Evolutionary conservation across 1,139 yeast genomes (phyloP).

Genomic region (Yamadazyma oceani): DNA sequence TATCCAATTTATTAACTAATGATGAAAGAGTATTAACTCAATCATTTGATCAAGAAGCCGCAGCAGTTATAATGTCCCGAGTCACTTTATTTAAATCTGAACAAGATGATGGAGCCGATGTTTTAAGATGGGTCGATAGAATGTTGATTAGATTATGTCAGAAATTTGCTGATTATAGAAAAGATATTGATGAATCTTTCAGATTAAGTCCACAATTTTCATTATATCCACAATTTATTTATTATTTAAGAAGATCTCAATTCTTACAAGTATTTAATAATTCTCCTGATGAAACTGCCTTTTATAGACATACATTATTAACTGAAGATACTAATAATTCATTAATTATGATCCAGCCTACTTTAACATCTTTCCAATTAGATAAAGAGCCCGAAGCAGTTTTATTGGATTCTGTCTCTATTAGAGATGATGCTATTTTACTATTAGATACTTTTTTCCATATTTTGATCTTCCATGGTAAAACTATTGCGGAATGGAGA

Average conservation of each 20-base stretch:
- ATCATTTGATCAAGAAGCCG: slow-evolving; percentile 98
- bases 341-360: slow-evolving; percentile 96
- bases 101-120: slow-evolving; percentile 58
- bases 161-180: slow-evolving; percentile 52
- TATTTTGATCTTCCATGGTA: slow-evolving; percentile 92
- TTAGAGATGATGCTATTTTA: slow-evolving; percentile 84
- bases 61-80: slow-evolving; percentile 94
- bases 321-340: slow-evolving; percentile 92
- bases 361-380: slow-evolving; percentile 83
- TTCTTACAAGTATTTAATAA: slow-evolving; percentile 95
- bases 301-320: slow-evolving; percentile 88
- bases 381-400: slow-evolving; percentile 86
- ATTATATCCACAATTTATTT: slow-evolving; percentile 89
- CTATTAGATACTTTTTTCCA: slow-evolving; percentile 95
- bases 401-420: slow-evolving; percentile 89
- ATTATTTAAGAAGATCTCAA: slow-evolving; percentile 94
- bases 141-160: slow-evolving; percentile 53
- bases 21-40: slow-evolving; percentile 52
- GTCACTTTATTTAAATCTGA: slow-evolving; percentile 89
- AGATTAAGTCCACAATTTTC: slow-evolving; percentile 49
- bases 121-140: slow-evolving; percentile 52
- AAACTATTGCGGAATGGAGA: slow-evolving; percentile 94
- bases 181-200: slow-evolving; percentile 47
- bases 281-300: slow-evolving; percentile 98
- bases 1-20: slow-evolving; percentile 61